phyloP scores from a whole-genome alignment of 805 yeast genomes.

The Wickerhamiella alocasiicola region DNA sequence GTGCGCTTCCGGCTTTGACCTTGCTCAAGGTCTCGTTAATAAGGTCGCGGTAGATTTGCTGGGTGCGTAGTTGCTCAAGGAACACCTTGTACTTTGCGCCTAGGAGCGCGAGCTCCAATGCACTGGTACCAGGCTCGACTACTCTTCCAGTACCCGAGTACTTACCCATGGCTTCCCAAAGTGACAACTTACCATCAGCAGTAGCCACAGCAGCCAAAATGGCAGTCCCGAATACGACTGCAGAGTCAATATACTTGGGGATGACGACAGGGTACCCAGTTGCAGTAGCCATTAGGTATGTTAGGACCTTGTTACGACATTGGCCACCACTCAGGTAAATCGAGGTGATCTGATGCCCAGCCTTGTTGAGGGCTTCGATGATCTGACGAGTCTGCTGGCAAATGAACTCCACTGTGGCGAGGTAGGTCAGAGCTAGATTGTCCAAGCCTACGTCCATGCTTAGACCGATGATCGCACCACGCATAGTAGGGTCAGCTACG shows the following conservation, averaged over 20 bases:
- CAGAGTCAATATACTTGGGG: constrained; percentile 91
- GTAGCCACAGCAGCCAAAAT: constrained; percentile 91
- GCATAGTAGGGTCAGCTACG: constrained; percentile 90
- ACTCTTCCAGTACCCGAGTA: constrained; percentile 77
- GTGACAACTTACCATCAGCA: constrained; percentile 35
- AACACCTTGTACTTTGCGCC: constrained; percentile 73
- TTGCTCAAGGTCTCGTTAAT: constrained; percentile 28
- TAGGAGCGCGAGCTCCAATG: constrained; percentile 39
- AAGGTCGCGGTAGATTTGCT: constrained; percentile 58
- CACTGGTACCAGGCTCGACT: constrained; percentile 49
- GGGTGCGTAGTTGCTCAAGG: constrained; percentile 76
- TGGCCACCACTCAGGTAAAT: constrained; percentile 95
- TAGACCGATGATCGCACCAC: constrained; percentile 83
- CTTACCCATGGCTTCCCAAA: constrained; percentile 80
- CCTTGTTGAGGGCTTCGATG: constrained; percentile 64
- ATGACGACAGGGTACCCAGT: constrained; percentile 84
- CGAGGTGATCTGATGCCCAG: constrained; percentile 66
- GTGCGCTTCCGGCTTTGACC: too few relatives aligned
- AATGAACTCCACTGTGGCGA: constrained; percentile 93
- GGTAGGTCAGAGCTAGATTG: constrained; percentile 71
- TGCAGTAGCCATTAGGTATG: constrained; percentile 84
- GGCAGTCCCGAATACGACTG: constrained; percentile 94
- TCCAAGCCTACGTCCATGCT: constrained; percentile 81
- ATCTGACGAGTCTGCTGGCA: constrained; percentile 97
- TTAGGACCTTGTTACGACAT: constrained; percentile 79